phyloP scores from a whole-genome alignment of 2,329 filamentous ascomycete species.

The Phaeosphaeriaceae sp. region DNA sequence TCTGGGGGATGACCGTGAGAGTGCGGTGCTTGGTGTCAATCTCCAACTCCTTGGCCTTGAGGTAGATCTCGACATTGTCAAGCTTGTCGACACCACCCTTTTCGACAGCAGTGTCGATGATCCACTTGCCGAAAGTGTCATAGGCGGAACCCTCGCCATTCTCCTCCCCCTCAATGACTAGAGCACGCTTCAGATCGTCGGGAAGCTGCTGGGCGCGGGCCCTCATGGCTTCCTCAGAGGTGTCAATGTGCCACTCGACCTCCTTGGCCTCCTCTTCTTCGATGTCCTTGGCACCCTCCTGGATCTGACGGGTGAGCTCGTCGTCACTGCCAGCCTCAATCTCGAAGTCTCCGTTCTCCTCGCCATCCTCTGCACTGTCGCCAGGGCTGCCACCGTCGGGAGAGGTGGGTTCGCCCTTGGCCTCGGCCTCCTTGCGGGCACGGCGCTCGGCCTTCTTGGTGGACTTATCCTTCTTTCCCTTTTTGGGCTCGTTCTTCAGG shows the following conservation, averaged over 20 bases:
- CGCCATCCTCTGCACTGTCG: slow-evolving; percentile 71
- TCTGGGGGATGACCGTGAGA: slow-evolving; percentile 88
- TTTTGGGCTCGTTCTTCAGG: slow-evolving; percentile 93
- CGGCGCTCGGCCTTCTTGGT: slow-evolving; percentile 87
- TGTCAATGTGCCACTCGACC: slow-evolving; percentile 94
- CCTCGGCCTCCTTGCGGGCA: slow-evolving; percentile 77
- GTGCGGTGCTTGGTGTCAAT: slow-evolving; percentile 96
- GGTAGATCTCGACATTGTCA: slow-evolving; percentile 88
- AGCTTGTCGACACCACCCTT: slow-evolving; percentile 78
- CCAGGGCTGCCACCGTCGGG: slow-evolving; percentile 67
- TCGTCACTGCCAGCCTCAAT: slow-evolving; percentile 84
- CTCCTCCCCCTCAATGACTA: slow-evolving; percentile 83
- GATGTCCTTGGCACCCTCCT: slow-evolving; percentile 74
- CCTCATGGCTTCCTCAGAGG: slow-evolving; percentile 93
- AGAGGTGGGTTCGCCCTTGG: slow-evolving; percentile 63
- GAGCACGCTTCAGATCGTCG: slow-evolving; percentile 91
- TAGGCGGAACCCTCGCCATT: slow-evolving; percentile 85
- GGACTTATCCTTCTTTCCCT: slow-evolving; percentile 95
- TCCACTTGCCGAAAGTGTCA: slow-evolving; percentile 92
- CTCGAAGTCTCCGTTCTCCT: slow-evolving; percentile 71
- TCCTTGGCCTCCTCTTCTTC: slow-evolving; percentile 78
- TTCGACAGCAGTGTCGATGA: slow-evolving; percentile 76
- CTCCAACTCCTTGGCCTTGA: slow-evolving; percentile 95
- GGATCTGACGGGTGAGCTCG: slow-evolving; percentile 82
- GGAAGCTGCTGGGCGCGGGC: slow-evolving; percentile 92